phyloP scores from a whole-genome alignment of 164 flowering plant species.

The Vitis vinifera region DNA sequence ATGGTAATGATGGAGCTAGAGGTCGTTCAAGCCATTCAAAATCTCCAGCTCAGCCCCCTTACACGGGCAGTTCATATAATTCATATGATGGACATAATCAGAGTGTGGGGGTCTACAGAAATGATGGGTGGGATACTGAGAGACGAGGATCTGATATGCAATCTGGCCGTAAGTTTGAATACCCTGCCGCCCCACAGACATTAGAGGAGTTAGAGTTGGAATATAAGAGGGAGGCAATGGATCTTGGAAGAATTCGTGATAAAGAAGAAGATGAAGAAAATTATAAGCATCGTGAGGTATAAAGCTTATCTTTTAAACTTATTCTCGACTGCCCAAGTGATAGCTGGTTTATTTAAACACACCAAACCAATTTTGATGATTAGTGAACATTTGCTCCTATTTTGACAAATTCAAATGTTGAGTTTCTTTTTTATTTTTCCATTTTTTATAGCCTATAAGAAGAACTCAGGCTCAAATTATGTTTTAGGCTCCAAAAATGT shows the following conservation, averaged over 20 bases:
- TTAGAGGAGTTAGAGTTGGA: slow-evolving; percentile 89
- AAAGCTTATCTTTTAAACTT: slow-evolving; percentile 4
- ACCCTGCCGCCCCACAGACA: slow-evolving; percentile 48
- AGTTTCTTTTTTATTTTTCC: no score
- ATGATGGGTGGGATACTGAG: slow-evolving; percentile 66
- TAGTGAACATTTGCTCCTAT: no score
- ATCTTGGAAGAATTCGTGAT: slow-evolving; percentile 75
- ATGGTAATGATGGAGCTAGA: slow-evolving; percentile 79
- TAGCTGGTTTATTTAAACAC: neutral
- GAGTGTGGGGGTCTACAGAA: slow-evolving; percentile 45
- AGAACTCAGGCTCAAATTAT: no score
- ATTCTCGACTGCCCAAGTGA: no score
- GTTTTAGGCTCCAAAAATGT: no score
- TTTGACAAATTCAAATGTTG: no score
- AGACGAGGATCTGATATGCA: slow-evolving; percentile 53
- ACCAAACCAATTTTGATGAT: neutral
- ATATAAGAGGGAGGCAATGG: slow-evolving; percentile 78
- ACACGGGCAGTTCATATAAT: slow-evolving; percentile 44
- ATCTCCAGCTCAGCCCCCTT: slow-evolving; percentile 66
- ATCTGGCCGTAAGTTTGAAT: slow-evolving; percentile 52
- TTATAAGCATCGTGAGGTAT: slow-evolving; percentile 93
- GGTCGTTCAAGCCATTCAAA: slow-evolving; percentile 72
- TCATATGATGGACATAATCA: slow-evolving; percentile 59
- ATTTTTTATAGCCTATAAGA: no score
- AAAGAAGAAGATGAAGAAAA: slow-evolving; percentile 98